phyloP scores from a whole-genome alignment of 345 rosid genomes.

The Citrus trifoliata region DNA sequence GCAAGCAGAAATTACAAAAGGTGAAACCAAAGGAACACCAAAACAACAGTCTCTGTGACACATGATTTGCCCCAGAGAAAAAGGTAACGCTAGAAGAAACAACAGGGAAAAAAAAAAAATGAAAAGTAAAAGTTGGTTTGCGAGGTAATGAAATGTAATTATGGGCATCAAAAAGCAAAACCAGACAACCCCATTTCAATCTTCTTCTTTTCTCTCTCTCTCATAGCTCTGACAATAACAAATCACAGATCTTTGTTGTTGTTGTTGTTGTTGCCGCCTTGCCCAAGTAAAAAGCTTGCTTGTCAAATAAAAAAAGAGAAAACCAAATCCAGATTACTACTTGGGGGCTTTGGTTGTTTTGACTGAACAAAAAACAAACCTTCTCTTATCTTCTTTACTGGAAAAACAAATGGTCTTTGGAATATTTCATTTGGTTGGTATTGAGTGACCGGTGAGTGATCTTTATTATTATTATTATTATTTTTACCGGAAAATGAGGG shows the following conservation, averaged over 20 bases:
- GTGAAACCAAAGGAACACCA: slow-evolving; percentile 15
- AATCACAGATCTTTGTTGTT: slow-evolving; percentile 46
- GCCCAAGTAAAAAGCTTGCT: slow-evolving; percentile 34
- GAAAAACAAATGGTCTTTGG: slow-evolving; percentile 20
- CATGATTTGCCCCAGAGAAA: slow-evolving; percentile 51
- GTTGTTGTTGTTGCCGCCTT: not conserved
- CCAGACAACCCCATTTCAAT: not conserved
- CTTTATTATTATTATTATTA: not conserved
- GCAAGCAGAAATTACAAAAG: slow-evolving; percentile 15
- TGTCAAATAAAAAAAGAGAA: slow-evolving; percentile 30
- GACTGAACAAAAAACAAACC: slow-evolving; percentile 32
- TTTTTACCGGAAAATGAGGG: slow-evolving; percentile 45
- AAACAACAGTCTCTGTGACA: slow-evolving; percentile 42
- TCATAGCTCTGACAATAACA: slow-evolving; percentile 24
- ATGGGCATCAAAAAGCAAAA: slow-evolving; percentile 36
- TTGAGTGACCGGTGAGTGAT: slow-evolving; percentile 21
- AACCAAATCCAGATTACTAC: slow-evolving; percentile 29
- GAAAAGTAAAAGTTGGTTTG: slow-evolving; percentile 33
- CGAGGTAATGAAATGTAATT: slow-evolving; percentile 26
- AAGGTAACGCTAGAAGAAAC: slow-evolving; percentile 32
- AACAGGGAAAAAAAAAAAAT: not conserved
- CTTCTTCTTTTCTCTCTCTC: slow-evolving; percentile 12
- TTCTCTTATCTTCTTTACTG: slow-evolving; percentile 11
- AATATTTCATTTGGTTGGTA: slow-evolving; percentile 21
- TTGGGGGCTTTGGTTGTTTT: slow-evolving; percentile 18